Evolutionary conservation across 306 rosid species (phyloP), one percentile per base, ranked within the genome.

Genomic region (Vigna trinervia): DNA sequence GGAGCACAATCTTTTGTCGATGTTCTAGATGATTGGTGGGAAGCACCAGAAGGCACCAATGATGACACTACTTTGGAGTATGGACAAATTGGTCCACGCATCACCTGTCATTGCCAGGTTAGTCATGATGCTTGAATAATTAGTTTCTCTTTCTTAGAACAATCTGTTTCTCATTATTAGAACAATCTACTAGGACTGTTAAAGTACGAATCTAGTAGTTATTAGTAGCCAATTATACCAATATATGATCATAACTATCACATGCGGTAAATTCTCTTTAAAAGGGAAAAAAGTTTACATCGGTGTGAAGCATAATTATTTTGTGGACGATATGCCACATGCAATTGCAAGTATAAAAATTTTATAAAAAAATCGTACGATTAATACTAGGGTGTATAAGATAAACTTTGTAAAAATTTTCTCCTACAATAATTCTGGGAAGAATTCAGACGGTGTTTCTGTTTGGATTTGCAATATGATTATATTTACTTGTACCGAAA

Each of bases 41-140:
- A 91, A 85, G 85, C 84, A 79, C 85, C 89, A 76, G 94, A 91
- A 64, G 94, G 85, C 57, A 67, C 81, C 68, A 67, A 84, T 57
- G 94, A 89, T 56, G 91, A 84, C 76, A 76, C 87, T 57, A 20
- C 83, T 46, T 80, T 81, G 90, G 97, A 87, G 85, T 91, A 78
- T 63, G 96, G 91, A 82, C 88, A 96, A 89, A 94, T 92, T 81
- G 99, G 99, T 80, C 97, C 97, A 20, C 80, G 90, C 70, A 77
- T 86, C 80, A 79, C 96, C 8, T 89, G 99, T 66, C 83, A 87
- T 56, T 95, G 97, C 72, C 99, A 95, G 98, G 99, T 96, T 57
- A 67, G 92, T 78, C 51, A 79, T 51, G 82, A 80, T 26, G 71
- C 54, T 41, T 78, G 69, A 73, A 83, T 51, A 73, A 58, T 53